Evolutionary conservation across 306 rosid species (phyloP), one percentile per base, ranked within the genome.

Genomic region (Acacia melanoxylon): DNA sequence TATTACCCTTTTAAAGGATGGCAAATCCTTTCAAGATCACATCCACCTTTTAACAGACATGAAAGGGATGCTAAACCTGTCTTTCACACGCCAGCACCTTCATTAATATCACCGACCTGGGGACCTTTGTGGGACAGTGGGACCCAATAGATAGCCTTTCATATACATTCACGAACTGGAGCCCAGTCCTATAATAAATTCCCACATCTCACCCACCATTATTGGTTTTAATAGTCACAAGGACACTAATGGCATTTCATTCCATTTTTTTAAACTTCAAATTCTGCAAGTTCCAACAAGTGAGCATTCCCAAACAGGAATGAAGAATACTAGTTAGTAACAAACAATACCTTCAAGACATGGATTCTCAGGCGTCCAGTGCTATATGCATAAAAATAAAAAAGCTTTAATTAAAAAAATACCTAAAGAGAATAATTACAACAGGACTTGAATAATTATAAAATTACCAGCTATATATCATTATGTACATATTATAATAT

Each of bases 401-500:
- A 67, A 80, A 41, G 42, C 68, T 54, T 9, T 7, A 2, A 54
- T 37, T 37, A 11, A 11, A 9, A 13, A 5, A 56, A 10, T n/a
- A 3, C 1, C 12, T 6, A 8, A 8, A 20, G 25, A 8, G 25
- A 20, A 54, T 20, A 62, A 48, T 48, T n/a, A 6, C 51, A 84
- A 74, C 41, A 70, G 66, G 79, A 68, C 24, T 48, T 79, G n/a
- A 27, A 41, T 51, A 14, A 69, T 70, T 81, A 83, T 72, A 70
- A 87, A 83, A 80, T n/a, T 72, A 84, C 87, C 80, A 78, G 46
- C 83, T 85, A 83, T 59, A 81, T 80, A 84, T 52, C 58, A 82
- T 84, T 83, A 91, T 90, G 86, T 90, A 90, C 93, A 90, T 80
- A 82, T 85, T n/a, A n/a, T n/a, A n/a, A 58, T 62, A 72, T 56